Evolutionary conservation across 2,329 filamentous ascomycete species (phyloP).

Genomic region (Colletotrichum tropicicola): DNA sequence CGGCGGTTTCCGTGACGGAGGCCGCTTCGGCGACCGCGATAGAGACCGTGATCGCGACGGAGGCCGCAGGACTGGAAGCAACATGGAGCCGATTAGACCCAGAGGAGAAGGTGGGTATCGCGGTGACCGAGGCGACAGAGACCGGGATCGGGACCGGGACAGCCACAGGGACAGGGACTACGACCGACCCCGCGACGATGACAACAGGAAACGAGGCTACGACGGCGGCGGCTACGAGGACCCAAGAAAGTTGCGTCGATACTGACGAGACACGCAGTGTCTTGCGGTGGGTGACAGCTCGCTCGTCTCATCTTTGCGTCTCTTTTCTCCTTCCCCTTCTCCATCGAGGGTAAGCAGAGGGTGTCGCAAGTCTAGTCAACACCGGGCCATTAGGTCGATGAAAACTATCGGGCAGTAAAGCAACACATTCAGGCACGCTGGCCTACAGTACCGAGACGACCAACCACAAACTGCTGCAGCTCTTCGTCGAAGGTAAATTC

Average conservation of each 20-base stretch:
- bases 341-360: constrained; percentile 45
- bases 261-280: constrained; percentile 56
- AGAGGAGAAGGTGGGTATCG: constrained; percentile 66
- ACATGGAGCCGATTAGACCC: constrained; percentile 83
- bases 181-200: constrained; percentile 66
- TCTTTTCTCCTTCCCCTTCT: constrained; percentile 44
- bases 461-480: not conserved
- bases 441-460: not conserved
- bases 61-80: constrained; percentile 72
- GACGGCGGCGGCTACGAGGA: constrained; percentile 87
- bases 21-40: constrained; percentile 38
- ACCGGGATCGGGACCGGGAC: constrained; percentile 60
- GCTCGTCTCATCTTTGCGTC: constrained; percentile 22
- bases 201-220: constrained; percentile 73
- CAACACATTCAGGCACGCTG: not conserved
- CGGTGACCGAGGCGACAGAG: constrained; percentile 38
- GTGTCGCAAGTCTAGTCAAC: not conserved
- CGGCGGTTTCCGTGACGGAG: constrained; percentile 47
- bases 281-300: constrained; percentile 51
- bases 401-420: not conserved
- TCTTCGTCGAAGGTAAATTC: constrained; percentile 28
- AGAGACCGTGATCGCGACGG: constrained; percentile 38
- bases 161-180: constrained; percentile 52
- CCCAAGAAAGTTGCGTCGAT: constrained; percentile 71
- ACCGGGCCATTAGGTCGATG: not conserved